These are phyloP conservation scores for Diaporthe caulivora DNA, from an alignment of 2,329 filamentous ascomycete genomes.

Conservation along the genomic window DNA sequence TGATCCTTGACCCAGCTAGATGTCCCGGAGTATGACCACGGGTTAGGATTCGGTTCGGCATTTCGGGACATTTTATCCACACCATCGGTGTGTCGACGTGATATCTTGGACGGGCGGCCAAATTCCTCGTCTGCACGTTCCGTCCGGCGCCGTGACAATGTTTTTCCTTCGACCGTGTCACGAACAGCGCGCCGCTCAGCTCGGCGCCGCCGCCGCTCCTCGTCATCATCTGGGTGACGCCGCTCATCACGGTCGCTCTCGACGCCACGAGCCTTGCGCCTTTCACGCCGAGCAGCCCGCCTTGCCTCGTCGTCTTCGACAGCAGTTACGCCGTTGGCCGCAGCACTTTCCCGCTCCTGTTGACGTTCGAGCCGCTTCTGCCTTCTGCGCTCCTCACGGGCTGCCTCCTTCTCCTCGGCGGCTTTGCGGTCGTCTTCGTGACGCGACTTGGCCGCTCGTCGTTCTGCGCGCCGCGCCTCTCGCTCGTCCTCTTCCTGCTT, in stretches of 20 bases:
- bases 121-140: constrained; percentile 60
- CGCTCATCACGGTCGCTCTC: constrained; percentile 50
- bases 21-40: constrained; percentile 74
- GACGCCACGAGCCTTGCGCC: constrained; percentile 58
- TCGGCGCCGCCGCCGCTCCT: constrained; percentile 65
- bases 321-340: constrained; percentile 58
- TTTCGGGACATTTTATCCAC: constrained; percentile 36
- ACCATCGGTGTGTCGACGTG: constrained; percentile 43
- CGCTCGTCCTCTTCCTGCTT: constrained; percentile 72
- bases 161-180: constrained; percentile 53
- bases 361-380: constrained; percentile 51
- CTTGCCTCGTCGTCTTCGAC: constrained; percentile 38
- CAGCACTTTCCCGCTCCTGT: constrained; percentile 60
- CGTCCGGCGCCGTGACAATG: constrained; percentile 56
- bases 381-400: constrained; percentile 52
- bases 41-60: constrained; percentile 44
- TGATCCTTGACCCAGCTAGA: constrained; percentile 77
- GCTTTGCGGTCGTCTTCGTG: constrained; percentile 63
- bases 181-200: constrained; percentile 63
- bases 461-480: constrained; percentile 68
- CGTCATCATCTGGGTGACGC: constrained; percentile 55
- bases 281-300: constrained; percentile 59
- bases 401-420: constrained; percentile 54
- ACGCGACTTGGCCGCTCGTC: constrained; percentile 61
- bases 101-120: constrained; percentile 47